phyloP scores from a whole-genome alignment of 345 rosid species.

The Trapa incisa region DNA sequence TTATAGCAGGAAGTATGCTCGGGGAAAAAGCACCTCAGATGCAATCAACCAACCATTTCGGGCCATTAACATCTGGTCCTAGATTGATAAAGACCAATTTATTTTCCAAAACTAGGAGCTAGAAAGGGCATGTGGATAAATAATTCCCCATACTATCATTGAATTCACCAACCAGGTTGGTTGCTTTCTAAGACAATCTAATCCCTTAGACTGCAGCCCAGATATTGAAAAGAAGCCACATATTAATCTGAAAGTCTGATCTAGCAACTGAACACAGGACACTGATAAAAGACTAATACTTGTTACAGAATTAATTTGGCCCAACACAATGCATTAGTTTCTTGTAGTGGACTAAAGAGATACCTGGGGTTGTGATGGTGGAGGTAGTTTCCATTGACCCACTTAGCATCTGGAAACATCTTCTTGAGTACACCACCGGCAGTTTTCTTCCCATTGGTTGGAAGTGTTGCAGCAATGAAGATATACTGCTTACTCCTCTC shows the following conservation, averaged over 20 bases:
- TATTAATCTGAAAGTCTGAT: neutral
- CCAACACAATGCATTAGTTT: neutral
- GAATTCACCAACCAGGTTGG: neutral
- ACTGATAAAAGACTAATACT: neutral
- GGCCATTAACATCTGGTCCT: neutral
- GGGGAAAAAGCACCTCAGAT: neutral
- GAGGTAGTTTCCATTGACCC: constrained; percentile 87
- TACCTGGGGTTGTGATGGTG: constrained; percentile 93
- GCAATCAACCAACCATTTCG: neutral
- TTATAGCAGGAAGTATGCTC: neutral
- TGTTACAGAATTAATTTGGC: neutral
- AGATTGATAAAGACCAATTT: neutral
- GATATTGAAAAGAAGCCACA: neutral
- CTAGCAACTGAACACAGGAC: neutral
- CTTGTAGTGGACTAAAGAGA: neutral
- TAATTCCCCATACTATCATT: neutral
- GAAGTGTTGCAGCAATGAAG: constrained; percentile 95
- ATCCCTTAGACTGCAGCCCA: neutral
- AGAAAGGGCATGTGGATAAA: neutral
- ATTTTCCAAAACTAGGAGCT: neutral
- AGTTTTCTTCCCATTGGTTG: constrained; percentile 82
- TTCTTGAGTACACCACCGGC: constrained; percentile 78
- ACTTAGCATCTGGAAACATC: constrained; percentile 81
- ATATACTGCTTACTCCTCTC: constrained; percentile 82
- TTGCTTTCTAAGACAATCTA: neutral